Conservation (phyloP, 176 grass and related monocot genomes). For the Leersia perrieri region DNA sequence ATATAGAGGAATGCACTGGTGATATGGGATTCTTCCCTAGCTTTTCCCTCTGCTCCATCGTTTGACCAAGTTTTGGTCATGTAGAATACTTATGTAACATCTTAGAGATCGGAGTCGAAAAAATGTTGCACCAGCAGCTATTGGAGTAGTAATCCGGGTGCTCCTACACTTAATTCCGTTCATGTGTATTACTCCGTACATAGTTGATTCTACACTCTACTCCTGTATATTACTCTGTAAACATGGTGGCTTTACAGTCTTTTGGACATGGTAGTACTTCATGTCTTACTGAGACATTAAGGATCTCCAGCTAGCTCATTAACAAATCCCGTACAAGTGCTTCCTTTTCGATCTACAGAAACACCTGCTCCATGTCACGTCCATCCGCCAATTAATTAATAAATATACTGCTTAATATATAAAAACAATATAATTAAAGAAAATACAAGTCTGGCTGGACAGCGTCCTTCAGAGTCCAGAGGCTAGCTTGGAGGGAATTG, state of each 20-base stretch:
- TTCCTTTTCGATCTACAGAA: background rate
- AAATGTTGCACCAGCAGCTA: too few species aligned
- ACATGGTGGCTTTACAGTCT: background rate
- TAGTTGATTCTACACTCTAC: background rate
- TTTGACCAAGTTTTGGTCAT: background rate
- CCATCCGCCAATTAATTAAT: constrained; percentile 8
- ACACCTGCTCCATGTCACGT: background rate
- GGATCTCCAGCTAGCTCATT: background rate
- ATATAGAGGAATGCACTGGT: background rate
- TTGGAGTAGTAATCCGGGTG: too few species aligned
- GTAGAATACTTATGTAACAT: too few species aligned
- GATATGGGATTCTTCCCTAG: background rate
- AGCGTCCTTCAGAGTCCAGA: background rate
- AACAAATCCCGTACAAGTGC: background rate
- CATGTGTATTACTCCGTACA: too few species aligned
- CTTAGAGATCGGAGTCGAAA: too few species aligned
- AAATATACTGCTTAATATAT: background rate
- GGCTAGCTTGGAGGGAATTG: constrained; percentile 45
- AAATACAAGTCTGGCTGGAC: constrained; percentile 20
- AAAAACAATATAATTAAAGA: background rate
- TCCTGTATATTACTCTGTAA: background rate
- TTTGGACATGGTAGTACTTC: background rate
- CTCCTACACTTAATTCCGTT: too few species aligned
- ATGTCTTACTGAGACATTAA: background rate
- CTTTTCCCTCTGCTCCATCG: background rate